A percentile compares a stretch with the other conserved stretches of the same genome.
phyloP scores from a whole-genome alignment of 495 filamentous ascomycete genomes.

The Penicillium daleae region DNA sequence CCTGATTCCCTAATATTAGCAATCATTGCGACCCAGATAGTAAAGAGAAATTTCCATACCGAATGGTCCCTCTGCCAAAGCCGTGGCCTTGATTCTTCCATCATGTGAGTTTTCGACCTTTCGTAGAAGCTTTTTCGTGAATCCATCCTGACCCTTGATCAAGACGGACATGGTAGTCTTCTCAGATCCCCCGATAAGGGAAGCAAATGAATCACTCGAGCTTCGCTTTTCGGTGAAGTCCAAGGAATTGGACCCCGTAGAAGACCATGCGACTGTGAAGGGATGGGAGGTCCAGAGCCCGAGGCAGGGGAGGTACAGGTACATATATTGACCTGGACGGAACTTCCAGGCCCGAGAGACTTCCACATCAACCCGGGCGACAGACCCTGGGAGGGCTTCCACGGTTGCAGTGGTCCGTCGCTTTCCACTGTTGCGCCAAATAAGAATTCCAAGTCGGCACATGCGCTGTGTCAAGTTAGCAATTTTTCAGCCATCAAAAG shows the following conservation, averaged over 20 bases:
- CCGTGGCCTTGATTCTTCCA: conserved; percentile 47
- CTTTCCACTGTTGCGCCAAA: conserved; percentile 63
- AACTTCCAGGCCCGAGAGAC: conserved; percentile 54
- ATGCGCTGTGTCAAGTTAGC: conserved; percentile 51
- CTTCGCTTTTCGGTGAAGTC: conserved; percentile 32
- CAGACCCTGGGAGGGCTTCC: conserved; percentile 55
- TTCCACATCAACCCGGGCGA: conserved; percentile 53
- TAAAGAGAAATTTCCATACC: conserved; percentile 33
- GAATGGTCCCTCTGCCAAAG: conserved; percentile 60
- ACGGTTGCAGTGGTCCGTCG: conserved; percentile 50
- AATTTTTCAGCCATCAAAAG: conserved; percentile 18
- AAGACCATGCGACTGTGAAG: conserved; percentile 60
- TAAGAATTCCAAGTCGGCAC: conserved; percentile 50
- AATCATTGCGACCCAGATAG: neutral
- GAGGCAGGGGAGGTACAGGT: conserved; percentile 57
- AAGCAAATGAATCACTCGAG: conserved; percentile 40
- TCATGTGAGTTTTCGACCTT: conserved; percentile 44
- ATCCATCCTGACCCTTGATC: conserved; percentile 57
- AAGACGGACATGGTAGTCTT: conserved; percentile 54
- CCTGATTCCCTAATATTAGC: conserved; percentile 26
- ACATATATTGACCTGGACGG: conserved; percentile 58
- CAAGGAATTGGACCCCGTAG: conserved; percentile 14
- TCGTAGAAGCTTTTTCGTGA: conserved; percentile 56
- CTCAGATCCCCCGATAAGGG: conserved; percentile 36
- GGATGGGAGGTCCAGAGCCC: conserved; percentile 60